Base-by-base conservation (phyloP, 306 rosid species). In the Delonix regia region DNA sequence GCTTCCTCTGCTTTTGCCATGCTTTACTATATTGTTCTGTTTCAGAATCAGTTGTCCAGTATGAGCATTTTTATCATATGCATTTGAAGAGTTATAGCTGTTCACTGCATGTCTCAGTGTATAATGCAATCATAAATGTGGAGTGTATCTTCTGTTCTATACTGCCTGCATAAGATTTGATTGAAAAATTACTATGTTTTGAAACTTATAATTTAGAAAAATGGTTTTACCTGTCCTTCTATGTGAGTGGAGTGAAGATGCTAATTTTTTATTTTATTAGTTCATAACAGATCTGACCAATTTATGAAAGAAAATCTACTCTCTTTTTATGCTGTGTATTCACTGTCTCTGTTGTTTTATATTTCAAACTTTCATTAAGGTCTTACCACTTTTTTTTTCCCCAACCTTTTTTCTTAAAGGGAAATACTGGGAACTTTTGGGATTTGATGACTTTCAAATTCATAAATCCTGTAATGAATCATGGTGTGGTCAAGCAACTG, bases 401-500 rank as follows among this genome's bases (percentile, higher is more conserved):
- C 60, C n/a, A n/a, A 69, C 73, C 24, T 76, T 77, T 71, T 61
- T 78, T 57, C 64, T 25, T 85, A 62, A 81, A 94, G 94, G 96
- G 63, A 76, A 78, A 74, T 52, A 30, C 45, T 64, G 79, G 70
- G 76, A 83, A 79, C 85, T 88, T 78, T 83, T 92, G 87, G 88
- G 84, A 90, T 87, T 73, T 77, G 66, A 57, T 92, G 92, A 91
- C 93, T 74, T 95, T 95, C 90, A 89, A 87, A 60, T 80, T 87
- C 77, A 92, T 95, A 82, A 83, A 83, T 69, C 85, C 95, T 24
- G 92, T 95, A 39, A 87, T 95, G 94, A 81, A 86, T 63, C 83
- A 55, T 39, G 97, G 99, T 78, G 87, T 80, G 67, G 81, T 65
- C 78, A 92, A 92, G 82, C 97, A 92, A 89, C 85, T 95, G 76